Percentiles rank a stretch among this genome's conserved stretches.
Evolutionary conservation across 1,284 basidiomycete species (phyloP).

Genomic region (Tylopilus sp.): DNA sequence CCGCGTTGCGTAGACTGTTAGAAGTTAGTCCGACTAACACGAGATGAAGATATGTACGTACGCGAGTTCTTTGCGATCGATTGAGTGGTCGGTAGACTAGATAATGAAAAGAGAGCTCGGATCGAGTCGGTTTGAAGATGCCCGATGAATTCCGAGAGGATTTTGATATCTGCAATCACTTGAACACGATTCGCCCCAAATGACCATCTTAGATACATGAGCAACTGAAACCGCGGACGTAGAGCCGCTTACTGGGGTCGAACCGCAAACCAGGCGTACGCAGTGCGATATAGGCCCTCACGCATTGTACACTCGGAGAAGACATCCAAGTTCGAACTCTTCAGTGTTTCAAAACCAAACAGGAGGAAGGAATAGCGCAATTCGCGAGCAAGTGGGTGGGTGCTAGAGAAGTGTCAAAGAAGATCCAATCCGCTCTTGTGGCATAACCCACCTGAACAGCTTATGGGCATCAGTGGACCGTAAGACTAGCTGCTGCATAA

Average conservation of each 20-base stretch:
- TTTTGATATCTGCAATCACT: slow-evolving; percentile 81
- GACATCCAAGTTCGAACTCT: slow-evolving; percentile 82
- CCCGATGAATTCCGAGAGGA: slow-evolving; percentile 78
- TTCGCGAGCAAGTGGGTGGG: slow-evolving; percentile 88
- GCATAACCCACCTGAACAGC: slow-evolving; percentile 59
- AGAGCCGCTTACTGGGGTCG: slow-evolving; percentile 68
- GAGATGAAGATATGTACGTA: slow-evolving; percentile 33
- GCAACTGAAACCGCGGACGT: neutral
- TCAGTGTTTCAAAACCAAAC: slow-evolving; percentile 90
- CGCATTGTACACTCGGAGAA: slow-evolving; percentile 78
- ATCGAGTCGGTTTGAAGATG: slow-evolving; percentile 73
- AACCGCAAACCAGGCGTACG: slow-evolving; percentile 90
- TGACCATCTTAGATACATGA: slow-evolving; percentile 66
- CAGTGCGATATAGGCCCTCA: slow-evolving; percentile 71
- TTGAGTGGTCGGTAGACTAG: slow-evolving; percentile 61
- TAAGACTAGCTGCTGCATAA: slow-evolving; percentile 81
- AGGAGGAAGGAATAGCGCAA: slow-evolving; percentile 83
- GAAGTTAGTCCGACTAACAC: slow-evolving; percentile 5
- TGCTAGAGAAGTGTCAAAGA: slow-evolving; percentile 45
- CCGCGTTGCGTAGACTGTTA: slow-evolving; percentile 51
- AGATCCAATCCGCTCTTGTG: neutral
- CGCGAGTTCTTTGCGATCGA: slow-evolving; percentile 42
- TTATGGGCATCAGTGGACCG: slow-evolving; percentile 66
- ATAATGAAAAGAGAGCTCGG: slow-evolving; percentile 59
- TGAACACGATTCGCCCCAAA: slow-evolving; percentile 91